A percentile compares a stretch with the other conserved stretches of the same genome.
Evolutionary conservation across 148 eudicot genomes (phyloP).

Genomic region (Rhododendron griersonianum): DNA sequence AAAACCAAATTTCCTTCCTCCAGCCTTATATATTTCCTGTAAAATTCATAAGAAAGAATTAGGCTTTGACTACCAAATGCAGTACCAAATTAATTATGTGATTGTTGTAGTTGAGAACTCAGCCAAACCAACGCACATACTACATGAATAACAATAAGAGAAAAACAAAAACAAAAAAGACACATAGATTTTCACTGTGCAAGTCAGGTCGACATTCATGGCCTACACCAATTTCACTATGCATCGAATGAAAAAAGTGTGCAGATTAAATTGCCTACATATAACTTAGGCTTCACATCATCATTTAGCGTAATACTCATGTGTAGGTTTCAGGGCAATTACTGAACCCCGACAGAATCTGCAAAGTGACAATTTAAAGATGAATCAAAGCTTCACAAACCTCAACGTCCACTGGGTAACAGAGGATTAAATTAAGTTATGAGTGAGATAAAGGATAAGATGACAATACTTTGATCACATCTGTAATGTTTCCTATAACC

Average conservation of each 20-base stretch:
- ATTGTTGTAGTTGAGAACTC: too few relatives aligned
- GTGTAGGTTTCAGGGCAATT: too few relatives aligned
- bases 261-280: too few relatives aligned
- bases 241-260: too few relatives aligned
- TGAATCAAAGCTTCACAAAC: too few relatives aligned
- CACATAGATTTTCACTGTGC: not conserved
- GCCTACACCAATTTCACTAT: not conserved
- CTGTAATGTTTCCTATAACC: constrained; percentile 36
- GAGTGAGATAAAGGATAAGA: not conserved
- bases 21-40: constrained; percentile 19
- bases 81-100: too few relatives aligned
- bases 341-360: not conserved
- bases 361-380: not conserved
- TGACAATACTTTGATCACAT: constrained; percentile 22
- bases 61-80: not conserved
- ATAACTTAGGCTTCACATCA: not conserved
- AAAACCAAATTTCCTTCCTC: constrained; percentile 45
- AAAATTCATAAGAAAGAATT: not conserved
- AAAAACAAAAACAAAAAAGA: too few relatives aligned
- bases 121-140: too few relatives aligned
- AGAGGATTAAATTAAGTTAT: not conserved
- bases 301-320: not conserved
- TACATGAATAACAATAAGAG: not conserved
- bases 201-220: not conserved
- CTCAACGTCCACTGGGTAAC: not conserved